phyloP scores from a whole-genome alignment of 1,139 yeast genomes.

The Hansenula lynferdii region DNA sequence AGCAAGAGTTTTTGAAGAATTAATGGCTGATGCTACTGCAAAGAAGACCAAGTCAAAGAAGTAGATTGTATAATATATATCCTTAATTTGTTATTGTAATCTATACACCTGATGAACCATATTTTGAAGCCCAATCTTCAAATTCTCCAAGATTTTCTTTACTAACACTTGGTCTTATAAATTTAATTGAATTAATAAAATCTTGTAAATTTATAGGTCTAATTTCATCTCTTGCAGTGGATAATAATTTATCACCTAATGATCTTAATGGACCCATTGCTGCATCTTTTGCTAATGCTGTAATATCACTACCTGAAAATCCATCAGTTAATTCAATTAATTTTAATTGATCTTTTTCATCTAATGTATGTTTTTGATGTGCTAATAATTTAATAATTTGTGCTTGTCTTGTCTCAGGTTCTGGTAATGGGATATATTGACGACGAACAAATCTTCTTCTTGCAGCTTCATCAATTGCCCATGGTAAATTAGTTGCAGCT shows the following conservation, averaged over 20 bases:
- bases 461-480: constrained; percentile 99
- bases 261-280: constrained; percentile 97
- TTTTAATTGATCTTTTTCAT: constrained; percentile 55
- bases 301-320: constrained; percentile 90
- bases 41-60: constrained; percentile 29
- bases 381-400: constrained; percentile 69
- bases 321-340: constrained; percentile 69
- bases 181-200: constrained; percentile 70
- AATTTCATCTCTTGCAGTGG: constrained; percentile 82
- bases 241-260: constrained; percentile 79
- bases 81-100: background rate
- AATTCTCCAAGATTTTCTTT: constrained; percentile 71
- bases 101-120: constrained; percentile 88
- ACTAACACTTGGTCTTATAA: constrained; percentile 90
- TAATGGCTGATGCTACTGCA: constrained; percentile 63
- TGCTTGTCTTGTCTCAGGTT: constrained; percentile 69
- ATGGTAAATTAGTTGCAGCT: constrained; percentile 96
- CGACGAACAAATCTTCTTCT: constrained; percentile 89
- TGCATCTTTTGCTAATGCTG: constrained; percentile 94
- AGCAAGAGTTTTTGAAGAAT: constrained; percentile 68
- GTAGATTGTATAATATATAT: background rate
- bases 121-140: constrained; percentile 88
- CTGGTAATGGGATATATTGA: constrained; percentile 94
- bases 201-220: constrained; percentile 76
- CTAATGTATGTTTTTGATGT: constrained; percentile 70